Percentiles rank a stretch among this genome's conserved stretches.
Conservation (phyloP, 768 basidiomycete species). For the Trametes coccinea region DNA sequence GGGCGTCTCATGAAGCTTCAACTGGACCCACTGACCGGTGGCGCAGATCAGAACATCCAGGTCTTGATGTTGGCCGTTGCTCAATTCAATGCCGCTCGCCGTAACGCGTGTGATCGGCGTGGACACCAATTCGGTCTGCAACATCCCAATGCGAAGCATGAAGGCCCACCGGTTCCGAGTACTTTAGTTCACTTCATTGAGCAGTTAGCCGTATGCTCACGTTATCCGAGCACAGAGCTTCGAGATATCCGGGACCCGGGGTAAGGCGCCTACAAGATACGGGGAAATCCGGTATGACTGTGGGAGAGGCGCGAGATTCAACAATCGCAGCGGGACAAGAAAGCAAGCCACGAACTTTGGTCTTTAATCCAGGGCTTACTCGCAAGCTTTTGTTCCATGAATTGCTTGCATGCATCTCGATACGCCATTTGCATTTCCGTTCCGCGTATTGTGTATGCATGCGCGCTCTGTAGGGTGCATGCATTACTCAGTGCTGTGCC, state of each 20-base stretch:
- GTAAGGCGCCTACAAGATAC: constrained; percentile 63
- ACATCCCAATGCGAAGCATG: too few relatives aligned
- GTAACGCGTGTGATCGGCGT: constrained; percentile 52
- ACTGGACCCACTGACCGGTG: too few relatives aligned
- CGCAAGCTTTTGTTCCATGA: constrained; percentile 45
- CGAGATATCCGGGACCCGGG: constrained; percentile 67
- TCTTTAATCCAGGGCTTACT: constrained; percentile 65
- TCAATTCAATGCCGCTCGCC: constrained; percentile 54
- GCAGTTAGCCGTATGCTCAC: constrained; percentile 33
- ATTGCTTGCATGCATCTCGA: constrained; percentile 32
- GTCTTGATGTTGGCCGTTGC: constrained; percentile 53
- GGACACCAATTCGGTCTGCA: constrained; percentile 54
- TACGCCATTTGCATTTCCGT: constrained; percentile 11
- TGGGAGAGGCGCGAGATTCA: neutral
- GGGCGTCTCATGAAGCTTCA: too few relatives aligned
- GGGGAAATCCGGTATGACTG: constrained; percentile 59
- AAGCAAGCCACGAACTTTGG: constrained; percentile 37
- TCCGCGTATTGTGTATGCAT: constrained; percentile 41
- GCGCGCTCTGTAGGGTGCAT: constrained; percentile 35
- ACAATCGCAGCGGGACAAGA: neutral
- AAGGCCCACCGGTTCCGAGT: too few relatives aligned
- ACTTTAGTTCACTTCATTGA: neutral
- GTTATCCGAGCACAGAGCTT: constrained; percentile 63
- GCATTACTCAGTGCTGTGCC: constrained; percentile 51
- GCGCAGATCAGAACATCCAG: constrained; percentile 65